Percentiles rank a stretch among this genome's conserved stretches.
These are phyloP conservation scores for Nothomitra cinnamomea DNA, from an alignment of 2,329 filamentous ascomycete genomes.

Conservation along the genomic window DNA sequence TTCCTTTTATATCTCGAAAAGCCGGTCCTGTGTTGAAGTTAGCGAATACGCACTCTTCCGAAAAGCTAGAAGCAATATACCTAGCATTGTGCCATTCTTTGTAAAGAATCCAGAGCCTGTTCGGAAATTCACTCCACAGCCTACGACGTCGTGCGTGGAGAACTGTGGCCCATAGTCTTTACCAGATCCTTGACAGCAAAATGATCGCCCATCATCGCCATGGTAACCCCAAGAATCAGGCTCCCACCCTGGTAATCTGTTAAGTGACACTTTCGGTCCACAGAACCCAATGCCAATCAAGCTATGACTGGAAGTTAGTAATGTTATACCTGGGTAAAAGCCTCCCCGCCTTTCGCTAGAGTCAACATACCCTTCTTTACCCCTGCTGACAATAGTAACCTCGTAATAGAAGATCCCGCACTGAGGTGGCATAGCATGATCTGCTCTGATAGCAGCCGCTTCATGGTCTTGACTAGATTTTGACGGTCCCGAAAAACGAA, in stretches of 20 bases:
- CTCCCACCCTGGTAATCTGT: slow-evolving; percentile 48
- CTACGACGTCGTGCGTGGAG: slow-evolving; percentile 40
- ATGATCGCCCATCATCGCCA: slow-evolving; percentile 48
- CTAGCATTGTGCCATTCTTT: slow-evolving; percentile 41
- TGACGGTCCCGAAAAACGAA: slow-evolving; percentile 39
- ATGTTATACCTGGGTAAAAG: neutral
- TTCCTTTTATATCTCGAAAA: slow-evolving; percentile 40
- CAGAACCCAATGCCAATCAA: slow-evolving; percentile 44
- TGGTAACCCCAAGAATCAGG: slow-evolving; percentile 49
- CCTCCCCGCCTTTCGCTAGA: neutral
- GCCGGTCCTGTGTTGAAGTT: slow-evolving; percentile 39
- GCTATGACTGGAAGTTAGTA: slow-evolving; percentile 11
- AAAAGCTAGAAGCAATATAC: slow-evolving; percentile 20
- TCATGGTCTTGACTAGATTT: slow-evolving; percentile 48
- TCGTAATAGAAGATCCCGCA: slow-evolving; percentile 95
- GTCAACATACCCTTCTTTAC: slow-evolving; percentile 43
- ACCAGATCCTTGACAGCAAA: slow-evolving; percentile 37
- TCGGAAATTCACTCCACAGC: slow-evolving; percentile 47
- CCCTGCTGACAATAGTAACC: slow-evolving; percentile 45
- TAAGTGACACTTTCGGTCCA: slow-evolving; percentile 38
- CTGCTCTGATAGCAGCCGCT: slow-evolving; percentile 64
- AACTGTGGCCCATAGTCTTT: slow-evolving; percentile 44
- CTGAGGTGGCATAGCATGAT: slow-evolving; percentile 73
- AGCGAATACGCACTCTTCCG: neutral
- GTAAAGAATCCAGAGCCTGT: slow-evolving; percentile 47